phyloP scores from a whole-genome alignment of 2,329 filamentous ascomycete species.

The Paracamarosporium sp. region DNA sequence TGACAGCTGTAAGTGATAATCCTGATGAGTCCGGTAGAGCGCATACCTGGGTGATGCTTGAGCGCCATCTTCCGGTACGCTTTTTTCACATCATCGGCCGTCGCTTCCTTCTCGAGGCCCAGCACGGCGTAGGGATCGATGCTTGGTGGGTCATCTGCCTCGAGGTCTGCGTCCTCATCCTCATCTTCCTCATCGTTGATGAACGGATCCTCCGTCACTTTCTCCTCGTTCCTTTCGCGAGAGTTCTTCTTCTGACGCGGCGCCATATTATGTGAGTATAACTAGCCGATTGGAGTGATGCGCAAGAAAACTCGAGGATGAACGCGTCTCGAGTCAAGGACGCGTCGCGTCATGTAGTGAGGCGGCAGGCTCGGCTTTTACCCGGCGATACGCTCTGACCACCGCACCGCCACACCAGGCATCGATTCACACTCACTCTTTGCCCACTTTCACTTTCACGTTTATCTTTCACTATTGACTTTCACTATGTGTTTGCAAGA shows the following conservation, averaged over 20 bases:
- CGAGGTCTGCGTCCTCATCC: conserved; percentile 26
- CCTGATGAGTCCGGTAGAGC: conserved; percentile 16
- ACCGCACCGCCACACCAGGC: conserved; percentile 18
- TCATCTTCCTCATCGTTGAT: conserved; percentile 56
- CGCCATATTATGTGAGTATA: conserved; percentile 14
- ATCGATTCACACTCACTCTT: conserved; percentile 5
- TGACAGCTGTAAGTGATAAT: conserved; percentile 40
- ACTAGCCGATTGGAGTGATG: conserved; percentile 1
- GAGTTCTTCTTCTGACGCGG: conserved; percentile 4
- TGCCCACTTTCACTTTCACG: conserved; percentile 13
- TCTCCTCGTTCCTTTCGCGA: conserved; percentile 10
- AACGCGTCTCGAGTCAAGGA: conserved; percentile 12
- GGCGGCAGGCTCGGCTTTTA: conserved; percentile 25
- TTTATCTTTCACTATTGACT: not conserved
- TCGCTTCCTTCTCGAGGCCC: conserved; percentile 72
- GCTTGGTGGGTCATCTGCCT: conserved; percentile 66
- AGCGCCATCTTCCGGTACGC: conserved; percentile 92
- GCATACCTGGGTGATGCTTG: conserved; percentile 74
- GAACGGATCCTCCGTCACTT: conserved; percentile 11
- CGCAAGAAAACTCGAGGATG: conserved; percentile 11
- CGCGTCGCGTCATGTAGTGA: conserved; percentile 33
- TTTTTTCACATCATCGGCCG: conserved; percentile 80
- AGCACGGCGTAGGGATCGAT: conserved; percentile 82
- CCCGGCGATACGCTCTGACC: conserved; percentile 18
- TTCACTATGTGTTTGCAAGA: conserved; percentile 23